phyloP scores from a whole-genome alignment of 306 rosid genomes.

The Pyrus betulifolia region DNA sequence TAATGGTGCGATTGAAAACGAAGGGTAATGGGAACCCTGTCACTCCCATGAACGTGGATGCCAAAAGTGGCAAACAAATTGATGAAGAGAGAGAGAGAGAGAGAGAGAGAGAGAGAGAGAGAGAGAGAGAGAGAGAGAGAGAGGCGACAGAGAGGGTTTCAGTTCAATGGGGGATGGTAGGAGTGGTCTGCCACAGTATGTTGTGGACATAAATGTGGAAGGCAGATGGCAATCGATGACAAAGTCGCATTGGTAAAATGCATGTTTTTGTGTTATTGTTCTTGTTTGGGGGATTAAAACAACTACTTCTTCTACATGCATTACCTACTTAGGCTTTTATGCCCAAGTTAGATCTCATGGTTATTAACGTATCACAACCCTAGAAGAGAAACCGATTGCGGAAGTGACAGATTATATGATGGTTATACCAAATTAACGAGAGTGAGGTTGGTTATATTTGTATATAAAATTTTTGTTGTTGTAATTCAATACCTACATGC shows the following conservation, averaged over 20 bases:
- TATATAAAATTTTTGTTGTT: no score
- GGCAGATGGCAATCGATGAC: no score
- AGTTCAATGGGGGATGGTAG: neutral
- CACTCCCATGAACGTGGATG: conserved; percentile 52
- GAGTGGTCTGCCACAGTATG: neutral
- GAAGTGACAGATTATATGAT: no score
- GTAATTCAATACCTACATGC: no score
- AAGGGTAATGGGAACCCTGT: conserved; percentile 27
- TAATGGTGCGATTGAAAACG: conserved; percentile 1
- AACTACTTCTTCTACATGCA: neutral
- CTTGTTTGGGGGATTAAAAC: neutral
- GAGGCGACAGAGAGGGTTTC: neutral
- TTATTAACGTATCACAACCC: neutral
- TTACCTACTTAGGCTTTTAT: neutral
- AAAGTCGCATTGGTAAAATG: no score
- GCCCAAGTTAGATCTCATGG: neutral
- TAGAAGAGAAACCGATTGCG: neutral
- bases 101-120: neutral
- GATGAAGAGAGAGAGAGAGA: conserved; percentile 19
- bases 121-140: no score
- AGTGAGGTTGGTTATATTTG: neutral
- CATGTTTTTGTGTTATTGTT: neutral
- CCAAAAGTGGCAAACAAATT: conserved; percentile 23
- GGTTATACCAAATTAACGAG: neutral
- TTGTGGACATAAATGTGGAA: no score